These are phyloP conservation scores for Senecio squalidus DNA, from an alignment of 140 eudicot genomes.

Conservation along the genomic window DNA sequence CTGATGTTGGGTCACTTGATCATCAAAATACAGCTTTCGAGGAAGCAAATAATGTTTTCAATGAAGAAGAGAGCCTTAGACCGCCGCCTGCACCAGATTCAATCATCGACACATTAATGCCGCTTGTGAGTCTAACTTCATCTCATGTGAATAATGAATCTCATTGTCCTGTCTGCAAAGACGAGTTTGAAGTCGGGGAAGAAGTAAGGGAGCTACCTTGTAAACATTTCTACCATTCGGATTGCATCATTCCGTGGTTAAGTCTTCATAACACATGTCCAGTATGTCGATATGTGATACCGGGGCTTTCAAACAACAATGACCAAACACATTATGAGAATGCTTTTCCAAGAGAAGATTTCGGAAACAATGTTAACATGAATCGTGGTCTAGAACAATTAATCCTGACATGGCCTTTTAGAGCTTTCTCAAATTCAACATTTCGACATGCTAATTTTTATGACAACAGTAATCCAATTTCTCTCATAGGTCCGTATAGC, in stretches of 20 bases:
- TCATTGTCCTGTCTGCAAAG: conserved; percentile 77
- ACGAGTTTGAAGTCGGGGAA: conserved; percentile 62
- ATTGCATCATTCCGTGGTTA: conserved; percentile 84
- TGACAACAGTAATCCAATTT: conserved; percentile 19
- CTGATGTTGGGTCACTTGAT: conserved; percentile 18
- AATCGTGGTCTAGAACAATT: conserved; percentile 43
- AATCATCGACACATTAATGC: conserved; percentile 39
- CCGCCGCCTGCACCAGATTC: conserved; percentile 38
- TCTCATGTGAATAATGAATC: conserved; percentile 45
- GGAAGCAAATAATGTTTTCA: conserved; percentile 12
- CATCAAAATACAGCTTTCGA: conserved; percentile 11
- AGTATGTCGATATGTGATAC: conserved; percentile 72
- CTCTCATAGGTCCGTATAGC: conserved; percentile 25
- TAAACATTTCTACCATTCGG: conserved; percentile 72
- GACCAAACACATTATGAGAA: conserved; percentile 22
- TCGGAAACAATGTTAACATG: conserved; percentile 23
- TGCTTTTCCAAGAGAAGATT: conserved; percentile 16
- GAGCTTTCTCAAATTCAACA: conserved; percentile 35
- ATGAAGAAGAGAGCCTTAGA: conserved; percentile 33
- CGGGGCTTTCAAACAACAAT: conserved; percentile 29
- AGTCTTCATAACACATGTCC: conserved; percentile 64
- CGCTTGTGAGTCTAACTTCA: conserved; percentile 38
- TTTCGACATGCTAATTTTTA: conserved; percentile 17
- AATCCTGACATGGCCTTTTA: conserved; percentile 61
- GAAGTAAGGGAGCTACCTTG: conserved; percentile 61